Conservation (phyloP, 2,329 filamentous ascomycete genomes). For the Orbilia brochopaga region DNA sequence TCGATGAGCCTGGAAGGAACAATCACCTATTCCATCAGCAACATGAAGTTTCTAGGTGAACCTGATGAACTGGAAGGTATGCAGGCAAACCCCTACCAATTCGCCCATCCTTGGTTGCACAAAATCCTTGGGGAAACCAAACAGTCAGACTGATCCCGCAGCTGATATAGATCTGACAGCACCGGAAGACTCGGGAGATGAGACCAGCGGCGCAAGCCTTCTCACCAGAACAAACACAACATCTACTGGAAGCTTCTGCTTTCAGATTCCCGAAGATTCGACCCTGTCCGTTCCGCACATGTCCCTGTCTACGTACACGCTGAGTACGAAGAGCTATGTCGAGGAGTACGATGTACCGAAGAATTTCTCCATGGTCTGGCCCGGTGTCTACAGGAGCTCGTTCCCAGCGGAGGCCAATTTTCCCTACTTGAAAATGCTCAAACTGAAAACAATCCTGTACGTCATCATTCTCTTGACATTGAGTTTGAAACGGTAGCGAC, state of each 20-base stretch:
- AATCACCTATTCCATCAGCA: constrained; percentile 27
- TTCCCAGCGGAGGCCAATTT: constrained; percentile 77
- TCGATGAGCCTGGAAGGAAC: constrained; percentile 37
- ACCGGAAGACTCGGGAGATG: constrained; percentile 40
- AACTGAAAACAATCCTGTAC: constrained; percentile 80
- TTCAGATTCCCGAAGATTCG: constrained; percentile 32
- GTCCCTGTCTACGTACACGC: constrained; percentile 29
- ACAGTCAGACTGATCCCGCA: constrained; percentile 10
- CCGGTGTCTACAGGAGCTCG: constrained; percentile 79
- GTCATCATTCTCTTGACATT: constrained; percentile 53
- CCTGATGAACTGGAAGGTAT: constrained; percentile 40
- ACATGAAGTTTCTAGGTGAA: constrained; percentile 43
- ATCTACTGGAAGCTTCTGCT: constrained; percentile 43
- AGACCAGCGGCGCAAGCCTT: constrained; percentile 30
- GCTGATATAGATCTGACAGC: constrained; percentile 17
- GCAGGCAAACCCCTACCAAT: constrained; percentile 2
- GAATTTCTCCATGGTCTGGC: constrained; percentile 78
- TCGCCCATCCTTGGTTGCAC: constrained; percentile 8
- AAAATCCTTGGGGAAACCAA: background rate
- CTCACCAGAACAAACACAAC: constrained; percentile 46
- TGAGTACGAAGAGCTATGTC: constrained; percentile 23
- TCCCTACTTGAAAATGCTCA: constrained; percentile 70
- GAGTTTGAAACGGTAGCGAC: background rate
- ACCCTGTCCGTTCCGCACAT: constrained; percentile 1
- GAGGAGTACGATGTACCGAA: constrained; percentile 53